Evolutionary conservation across 2,329 filamentous ascomycete genomes (phyloP).

Genomic region (Paramyrothecium sp.): DNA sequence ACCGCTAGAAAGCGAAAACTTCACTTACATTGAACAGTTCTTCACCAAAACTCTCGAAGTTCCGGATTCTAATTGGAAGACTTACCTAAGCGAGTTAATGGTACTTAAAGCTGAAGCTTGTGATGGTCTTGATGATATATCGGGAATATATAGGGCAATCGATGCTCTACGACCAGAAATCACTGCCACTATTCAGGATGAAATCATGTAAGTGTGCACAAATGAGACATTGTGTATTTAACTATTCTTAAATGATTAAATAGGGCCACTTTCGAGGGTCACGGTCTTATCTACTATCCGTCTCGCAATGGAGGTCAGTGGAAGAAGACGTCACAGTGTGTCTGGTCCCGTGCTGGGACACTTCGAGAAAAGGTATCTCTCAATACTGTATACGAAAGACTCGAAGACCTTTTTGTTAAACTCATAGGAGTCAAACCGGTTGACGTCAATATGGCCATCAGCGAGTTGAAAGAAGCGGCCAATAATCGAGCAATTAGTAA

Average conservation of each 20-base stretch:
- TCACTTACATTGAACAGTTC: slow-evolving; percentile 14
- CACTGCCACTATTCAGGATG: background rate
- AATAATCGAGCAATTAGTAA: slow-evolving; percentile 4
- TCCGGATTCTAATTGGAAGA: slow-evolving; percentile 9
- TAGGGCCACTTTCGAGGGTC: slow-evolving; percentile 11
- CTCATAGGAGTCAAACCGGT: slow-evolving; percentile 26
- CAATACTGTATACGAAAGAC: slow-evolving; percentile 22
- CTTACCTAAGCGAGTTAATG: slow-evolving; percentile 14
- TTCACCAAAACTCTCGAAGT: slow-evolving; percentile 10
- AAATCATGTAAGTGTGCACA: background rate
- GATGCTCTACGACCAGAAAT: background rate
- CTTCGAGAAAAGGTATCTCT: slow-evolving; percentile 23
- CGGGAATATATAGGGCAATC: slow-evolving; percentile 7
- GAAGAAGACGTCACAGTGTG: slow-evolving; percentile 25
- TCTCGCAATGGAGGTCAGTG: slow-evolving; percentile 13
- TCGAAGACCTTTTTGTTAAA: slow-evolving; percentile 27
- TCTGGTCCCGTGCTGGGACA: slow-evolving; percentile 30
- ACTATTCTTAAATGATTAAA: background rate
- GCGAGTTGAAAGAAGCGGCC: slow-evolving; percentile 22
- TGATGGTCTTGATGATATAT: slow-evolving; percentile 15
- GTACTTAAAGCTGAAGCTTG: slow-evolving; percentile 4
- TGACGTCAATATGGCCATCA: slow-evolving; percentile 25
- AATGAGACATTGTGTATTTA: too few species aligned
- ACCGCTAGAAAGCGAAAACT: slow-evolving; percentile 4
- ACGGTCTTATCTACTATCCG: slow-evolving; percentile 7